A percentile compares a stretch with the other conserved stretches of the same genome.
Evolutionary conservation across 768 basidiomycete genomes (phyloP).

Genomic region (Lactarius vividus): DNA sequence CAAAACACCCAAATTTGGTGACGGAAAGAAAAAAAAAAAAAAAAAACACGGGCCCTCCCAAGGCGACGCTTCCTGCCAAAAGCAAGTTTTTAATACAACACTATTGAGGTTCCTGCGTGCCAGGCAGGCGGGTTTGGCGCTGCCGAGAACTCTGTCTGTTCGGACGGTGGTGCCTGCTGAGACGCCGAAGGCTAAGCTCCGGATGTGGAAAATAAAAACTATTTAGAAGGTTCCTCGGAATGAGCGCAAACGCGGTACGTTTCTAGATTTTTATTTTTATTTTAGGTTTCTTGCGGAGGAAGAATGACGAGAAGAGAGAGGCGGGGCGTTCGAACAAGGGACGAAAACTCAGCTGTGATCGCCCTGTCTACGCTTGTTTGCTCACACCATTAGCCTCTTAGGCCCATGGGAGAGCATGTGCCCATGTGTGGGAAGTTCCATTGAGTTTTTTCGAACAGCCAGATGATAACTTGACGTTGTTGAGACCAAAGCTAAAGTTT

Average conservation of each 20-base stretch:
- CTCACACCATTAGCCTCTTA: not conserved
- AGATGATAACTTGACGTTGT: slow-evolving; percentile 7
- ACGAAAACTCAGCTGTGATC: not conserved
- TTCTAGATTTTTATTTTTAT: not conserved
- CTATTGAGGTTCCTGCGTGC: not conserved
- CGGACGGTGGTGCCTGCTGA: not conserved
- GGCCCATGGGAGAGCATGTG: not conserved
- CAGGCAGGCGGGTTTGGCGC: not conserved
- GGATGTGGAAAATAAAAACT: slow-evolving; percentile 1
- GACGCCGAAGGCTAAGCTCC: slow-evolving; percentile 15
- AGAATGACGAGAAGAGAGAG: not conserved
- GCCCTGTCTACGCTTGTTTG: not conserved
- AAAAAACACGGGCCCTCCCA: not conserved
- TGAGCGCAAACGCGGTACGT: not conserved
- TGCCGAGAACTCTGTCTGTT: not conserved
- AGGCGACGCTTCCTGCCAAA: slow-evolving; percentile 9
- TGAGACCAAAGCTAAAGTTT: slow-evolving; percentile 7
- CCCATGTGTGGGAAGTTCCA: slow-evolving; percentile 5
- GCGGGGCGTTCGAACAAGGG: not conserved
- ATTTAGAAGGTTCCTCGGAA: slow-evolving; percentile 1
- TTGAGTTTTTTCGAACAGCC: not conserved
- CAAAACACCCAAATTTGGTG: slow-evolving; percentile 21
- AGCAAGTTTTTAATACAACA: slow-evolving; percentile 18
- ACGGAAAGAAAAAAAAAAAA: slow-evolving; percentile 12
- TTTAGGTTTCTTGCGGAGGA: not conserved